Conservation (phyloP, 2,329 filamentous ascomycete genomes). For the Phyllosticta citribraziliensis region DNA sequence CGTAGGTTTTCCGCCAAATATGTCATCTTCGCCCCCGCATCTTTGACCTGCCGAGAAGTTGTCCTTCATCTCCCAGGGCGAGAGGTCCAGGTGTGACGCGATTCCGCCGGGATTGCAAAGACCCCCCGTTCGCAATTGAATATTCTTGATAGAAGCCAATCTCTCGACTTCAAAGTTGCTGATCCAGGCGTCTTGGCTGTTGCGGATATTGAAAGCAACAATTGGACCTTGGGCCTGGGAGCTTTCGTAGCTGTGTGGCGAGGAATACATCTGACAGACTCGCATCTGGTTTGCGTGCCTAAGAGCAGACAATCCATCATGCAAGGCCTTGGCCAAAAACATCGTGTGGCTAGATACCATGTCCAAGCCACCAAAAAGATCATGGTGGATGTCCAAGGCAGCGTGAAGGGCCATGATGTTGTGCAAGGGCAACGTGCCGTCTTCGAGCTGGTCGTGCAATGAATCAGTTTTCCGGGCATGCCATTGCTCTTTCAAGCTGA, state of each 20-base stretch:
- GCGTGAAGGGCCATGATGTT: conserved; percentile 73
- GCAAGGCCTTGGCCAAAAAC: conserved; percentile 51
- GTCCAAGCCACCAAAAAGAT: conserved; percentile 62
- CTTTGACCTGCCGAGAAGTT: conserved; percentile 80
- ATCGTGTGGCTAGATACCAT: conserved; percentile 61
- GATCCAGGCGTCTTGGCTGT: conserved; percentile 60
- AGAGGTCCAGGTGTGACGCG: conserved; percentile 59
- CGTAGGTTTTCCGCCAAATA: conserved; percentile 75
- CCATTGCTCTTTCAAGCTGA: conserved; percentile 69
- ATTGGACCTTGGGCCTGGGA: conserved; percentile 55
- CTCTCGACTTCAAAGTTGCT: conserved; percentile 82
- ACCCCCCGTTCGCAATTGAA: conserved; percentile 80
- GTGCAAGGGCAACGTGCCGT: conserved; percentile 85
- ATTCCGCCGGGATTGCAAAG: conserved; percentile 89
- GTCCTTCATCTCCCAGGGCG: conserved; percentile 69
- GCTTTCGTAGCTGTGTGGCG: conserved; percentile 33
- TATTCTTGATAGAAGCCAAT: conserved; percentile 63
- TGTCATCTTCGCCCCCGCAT: conserved; percentile 74
- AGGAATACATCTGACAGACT: conserved; percentile 59
- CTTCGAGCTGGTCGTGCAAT: conserved; percentile 76
- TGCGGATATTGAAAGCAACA: conserved; percentile 73
- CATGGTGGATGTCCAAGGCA: conserved; percentile 59
- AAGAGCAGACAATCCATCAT: conserved; percentile 48
- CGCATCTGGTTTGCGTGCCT: conserved; percentile 57
- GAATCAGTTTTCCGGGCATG: conserved; percentile 63